These are phyloP conservation scores for Wickerhamiella cacticola DNA, from an alignment of 805 yeast species.

Conservation along the genomic window DNA sequence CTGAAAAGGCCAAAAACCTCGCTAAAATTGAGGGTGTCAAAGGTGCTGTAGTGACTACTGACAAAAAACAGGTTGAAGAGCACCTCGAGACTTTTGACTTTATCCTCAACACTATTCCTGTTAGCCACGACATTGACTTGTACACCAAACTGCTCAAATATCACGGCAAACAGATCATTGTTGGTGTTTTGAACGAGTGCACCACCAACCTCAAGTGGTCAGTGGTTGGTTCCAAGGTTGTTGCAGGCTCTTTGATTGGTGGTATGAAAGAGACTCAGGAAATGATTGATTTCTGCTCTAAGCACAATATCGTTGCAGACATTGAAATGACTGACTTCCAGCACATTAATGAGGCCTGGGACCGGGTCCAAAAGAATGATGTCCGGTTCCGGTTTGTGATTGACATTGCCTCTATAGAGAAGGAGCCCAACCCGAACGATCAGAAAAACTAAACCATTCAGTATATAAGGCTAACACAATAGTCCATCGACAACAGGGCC, in stretches of 20 bases:
- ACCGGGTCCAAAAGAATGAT: constrained; percentile 15
- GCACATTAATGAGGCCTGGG: constrained; percentile 17
- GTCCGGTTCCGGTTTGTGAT: constrained; percentile 18
- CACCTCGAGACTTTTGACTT: constrained; percentile 35
- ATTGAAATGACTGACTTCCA: constrained; percentile 44
- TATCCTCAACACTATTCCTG: constrained; percentile 42
- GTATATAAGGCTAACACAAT: too few species aligned
- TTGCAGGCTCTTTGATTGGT: constrained; percentile 45
- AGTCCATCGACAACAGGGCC: too few species aligned
- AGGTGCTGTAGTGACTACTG: constrained; percentile 38
- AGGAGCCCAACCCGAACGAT: constrained; percentile 49
- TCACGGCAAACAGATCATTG: constrained; percentile 47
- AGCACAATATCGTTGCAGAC: constrained; percentile 49
- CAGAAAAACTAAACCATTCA: too few species aligned
- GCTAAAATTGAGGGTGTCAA: constrained; percentile 42
- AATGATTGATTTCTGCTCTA: constrained; percentile 52
- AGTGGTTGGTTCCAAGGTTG: constrained; percentile 33
- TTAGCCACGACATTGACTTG: constrained; percentile 37
- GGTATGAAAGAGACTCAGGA: constrained; percentile 52
- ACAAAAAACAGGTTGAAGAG: constrained; percentile 26
- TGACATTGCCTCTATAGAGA: constrained; percentile 12
- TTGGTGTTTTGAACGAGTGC: constrained; percentile 44
- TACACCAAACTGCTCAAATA: constrained; percentile 44
- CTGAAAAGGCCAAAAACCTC: constrained; percentile 41
- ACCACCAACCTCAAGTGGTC: constrained; percentile 39